Evolutionary conservation across 345 rosid species (phyloP).

Genomic region (Firmiana major): DNA sequence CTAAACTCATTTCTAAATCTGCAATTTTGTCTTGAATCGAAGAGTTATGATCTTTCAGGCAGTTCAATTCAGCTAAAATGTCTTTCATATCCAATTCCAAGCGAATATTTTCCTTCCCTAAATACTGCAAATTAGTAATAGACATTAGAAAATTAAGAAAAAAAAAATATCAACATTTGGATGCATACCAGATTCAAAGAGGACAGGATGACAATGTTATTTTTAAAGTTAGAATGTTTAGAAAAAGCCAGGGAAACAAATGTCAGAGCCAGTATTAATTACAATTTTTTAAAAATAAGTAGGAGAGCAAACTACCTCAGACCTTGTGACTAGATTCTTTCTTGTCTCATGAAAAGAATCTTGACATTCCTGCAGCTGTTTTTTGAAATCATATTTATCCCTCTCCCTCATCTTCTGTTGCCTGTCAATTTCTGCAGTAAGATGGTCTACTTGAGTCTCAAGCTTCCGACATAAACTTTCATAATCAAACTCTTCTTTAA

Average conservation of each 20-base stretch:
- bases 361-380: slow-evolving; percentile 49
- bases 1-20: slow-evolving; percentile 45
- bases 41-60: slow-evolving; percentile 52
- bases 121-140: slow-evolving; percentile 40
- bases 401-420: slow-evolving; percentile 57
- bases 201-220: background rate
- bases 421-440: slow-evolving; percentile 86
- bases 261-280: background rate
- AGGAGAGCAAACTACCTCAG: slow-evolving; percentile 63
- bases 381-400: slow-evolving; percentile 53
- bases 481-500: slow-evolving; percentile 91
- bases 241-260: background rate
- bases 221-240: background rate
- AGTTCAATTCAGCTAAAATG: slow-evolving; percentile 42
- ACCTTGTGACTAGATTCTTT: slow-evolving; percentile 51
- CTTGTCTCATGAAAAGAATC: slow-evolving; percentile 46
- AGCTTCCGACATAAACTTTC: slow-evolving; percentile 89
- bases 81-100: slow-evolving; percentile 53
- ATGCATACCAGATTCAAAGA: slow-evolving; percentile 4
- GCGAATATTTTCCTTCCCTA: slow-evolving; percentile 66
- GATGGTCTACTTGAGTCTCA: slow-evolving; percentile 73
- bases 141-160: slow-evolving; percentile 4
- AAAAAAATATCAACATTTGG: slow-evolving; percentile 3
- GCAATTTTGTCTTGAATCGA: slow-evolving; percentile 46
- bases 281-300: slow-evolving; percentile 14